Evolutionary conservation across 2,329 filamentous ascomycete genomes (phyloP), one percentile per base, ranked within the genome.

Genomic region (Colletotrichum tabaci): DNA sequence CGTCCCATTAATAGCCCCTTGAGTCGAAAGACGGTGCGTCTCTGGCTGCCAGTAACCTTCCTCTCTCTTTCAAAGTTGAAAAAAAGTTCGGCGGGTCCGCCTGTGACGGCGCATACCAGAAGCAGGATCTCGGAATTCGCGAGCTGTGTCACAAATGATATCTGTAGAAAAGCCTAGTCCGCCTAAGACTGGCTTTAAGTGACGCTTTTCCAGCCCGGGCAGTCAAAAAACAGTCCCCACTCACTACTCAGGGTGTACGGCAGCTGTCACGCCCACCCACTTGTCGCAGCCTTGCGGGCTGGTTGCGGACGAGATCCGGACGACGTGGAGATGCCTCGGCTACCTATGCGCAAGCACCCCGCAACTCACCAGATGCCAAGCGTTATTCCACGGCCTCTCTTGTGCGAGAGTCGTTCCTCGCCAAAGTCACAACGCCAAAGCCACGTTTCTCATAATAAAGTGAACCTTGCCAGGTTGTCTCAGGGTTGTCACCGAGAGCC

Each of bases 401-500:
- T 55, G 38, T 47, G 35, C n/a, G 26, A 47, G n/a, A 38, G 13
- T 23, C 18, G 47, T 46, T 62, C 40, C 3, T 61, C 15, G 4
- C 9, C 18, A 50, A 56, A 21, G 38, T 40, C 50, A 26, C 23
- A 38, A 26, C 47, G 15, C 47, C 42, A 52, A 35, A 9, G 23
- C 44, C 46, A 23, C 44, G 38, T 64, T 64, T 57, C 44, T 44
- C 53, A 23, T 53, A 9, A 42, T 26, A 40, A 40, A 21, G 23
- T 30, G 58, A 66, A 44, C 47, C 53, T 38, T 46, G 47, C 46
- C 40, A 26, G 16, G 30, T 13, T 60, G 47, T 66, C 53, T 69
- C 61, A 55, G 47, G 46, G 52, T 66, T 66, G 13, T 58, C 30
- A 53, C 38, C 38, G 49, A 46, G 47, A 61, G 53, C 58, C 47